Conservation (phyloP, 805 yeast genomes). For the Yueomyces sinensis region DNA sequence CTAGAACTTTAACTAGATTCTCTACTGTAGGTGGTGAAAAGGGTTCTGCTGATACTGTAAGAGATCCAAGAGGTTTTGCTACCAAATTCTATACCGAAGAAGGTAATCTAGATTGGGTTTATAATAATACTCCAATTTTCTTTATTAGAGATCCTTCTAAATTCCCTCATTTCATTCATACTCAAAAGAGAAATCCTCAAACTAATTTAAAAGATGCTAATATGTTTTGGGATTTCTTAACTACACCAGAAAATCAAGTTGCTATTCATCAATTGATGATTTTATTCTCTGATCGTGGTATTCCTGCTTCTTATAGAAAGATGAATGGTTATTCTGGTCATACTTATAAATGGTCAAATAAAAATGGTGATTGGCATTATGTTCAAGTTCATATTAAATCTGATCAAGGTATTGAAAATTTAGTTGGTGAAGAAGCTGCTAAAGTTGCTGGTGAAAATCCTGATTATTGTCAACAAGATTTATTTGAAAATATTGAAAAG, state of each 20-base stretch:
- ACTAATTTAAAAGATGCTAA: conserved; percentile 67
- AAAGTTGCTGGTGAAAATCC: conserved; percentile 64
- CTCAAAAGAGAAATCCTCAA: conserved; percentile 58
- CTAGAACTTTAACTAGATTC: conserved; percentile 59
- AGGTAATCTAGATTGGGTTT: conserved; percentile 61
- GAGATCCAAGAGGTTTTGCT: conserved; percentile 62
- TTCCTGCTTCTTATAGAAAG: conserved; percentile 39
- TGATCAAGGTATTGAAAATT: conserved; percentile 40
- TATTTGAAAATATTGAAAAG: conserved; percentile 62
- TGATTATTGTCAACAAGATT: conserved; percentile 68
- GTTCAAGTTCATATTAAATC: conserved; percentile 43
- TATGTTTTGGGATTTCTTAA: conserved; percentile 77
- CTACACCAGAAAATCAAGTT: conserved; percentile 49
- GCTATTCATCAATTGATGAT: conserved; percentile 57
- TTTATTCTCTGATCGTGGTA: conserved; percentile 54
- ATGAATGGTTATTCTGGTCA: conserved; percentile 62
- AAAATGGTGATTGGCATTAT: conserved; percentile 39
- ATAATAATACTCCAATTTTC: conserved; percentile 59
- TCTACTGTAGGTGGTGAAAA: conserved; percentile 61
- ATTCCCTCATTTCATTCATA: conserved; percentile 54
- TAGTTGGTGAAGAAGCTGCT: conserved; percentile 56
- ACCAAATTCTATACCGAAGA: conserved; percentile 54
- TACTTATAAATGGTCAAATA: conserved; percentile 47
- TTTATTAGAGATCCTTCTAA: conserved; percentile 52
- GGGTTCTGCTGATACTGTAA: conserved; percentile 52